These are phyloP conservation scores for Sporothrix curviconia DNA, from an alignment of 2,329 filamentous ascomycete genomes.

Conservation along the genomic window DNA sequence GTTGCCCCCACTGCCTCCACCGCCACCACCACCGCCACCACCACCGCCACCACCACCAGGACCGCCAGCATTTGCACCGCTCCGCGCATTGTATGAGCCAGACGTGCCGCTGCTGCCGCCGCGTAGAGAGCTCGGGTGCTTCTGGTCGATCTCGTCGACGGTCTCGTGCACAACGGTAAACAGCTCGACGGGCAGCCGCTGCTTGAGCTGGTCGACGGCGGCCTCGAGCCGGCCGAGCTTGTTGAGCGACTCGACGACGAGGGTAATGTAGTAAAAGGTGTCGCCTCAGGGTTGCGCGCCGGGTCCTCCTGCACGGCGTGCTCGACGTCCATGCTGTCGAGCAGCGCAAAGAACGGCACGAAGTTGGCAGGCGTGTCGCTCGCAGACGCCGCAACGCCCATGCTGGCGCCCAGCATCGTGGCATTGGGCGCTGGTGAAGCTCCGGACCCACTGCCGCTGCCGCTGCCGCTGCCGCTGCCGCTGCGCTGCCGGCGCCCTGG, in stretches of 20 bases:
- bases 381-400: conserved; percentile 10
- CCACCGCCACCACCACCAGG: no score
- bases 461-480: not conserved
- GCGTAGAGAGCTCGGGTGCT: conserved; percentile 75
- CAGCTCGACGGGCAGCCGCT: conserved; percentile 85
- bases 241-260: conserved; percentile 84
- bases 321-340: conserved; percentile 56
- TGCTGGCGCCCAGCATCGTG: not conserved
- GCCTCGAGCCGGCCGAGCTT: conserved; percentile 80
- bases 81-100: conserved; percentile 30
- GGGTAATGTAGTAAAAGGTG: conserved; percentile 85
- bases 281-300: conserved; percentile 89
- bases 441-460: not conserved
- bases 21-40: not conserved
- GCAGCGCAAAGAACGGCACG: conserved; percentile 50
- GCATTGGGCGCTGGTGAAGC: not conserved
- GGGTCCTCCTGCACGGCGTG: conserved; percentile 71
- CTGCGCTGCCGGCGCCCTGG: conserved; percentile 37
- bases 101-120: conserved; percentile 36
- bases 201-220: conserved; percentile 84
- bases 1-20: not conserved
- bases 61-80: no score
- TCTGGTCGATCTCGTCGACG: conserved; percentile 85
- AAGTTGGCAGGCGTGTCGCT: conserved; percentile 41
- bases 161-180: conserved; percentile 93